These are phyloP conservation scores for Blastobotrys parvus DNA, from an alignment of 805 yeast species.

Conservation along the genomic window DNA sequence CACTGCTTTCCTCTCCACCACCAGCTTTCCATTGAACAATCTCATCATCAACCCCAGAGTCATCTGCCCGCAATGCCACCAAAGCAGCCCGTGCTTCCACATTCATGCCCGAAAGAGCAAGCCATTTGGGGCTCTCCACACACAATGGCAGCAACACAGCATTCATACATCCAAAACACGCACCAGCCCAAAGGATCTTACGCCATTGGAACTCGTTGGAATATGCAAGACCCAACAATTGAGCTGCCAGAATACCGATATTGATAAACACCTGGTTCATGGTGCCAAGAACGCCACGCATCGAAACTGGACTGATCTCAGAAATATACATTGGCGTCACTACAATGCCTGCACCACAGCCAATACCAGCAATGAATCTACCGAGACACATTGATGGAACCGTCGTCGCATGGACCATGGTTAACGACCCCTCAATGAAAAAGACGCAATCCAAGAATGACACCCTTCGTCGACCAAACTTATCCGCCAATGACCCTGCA, in stretches of 20 bases:
- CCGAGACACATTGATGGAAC: constrained; percentile 48
- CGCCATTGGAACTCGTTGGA: constrained; percentile 69
- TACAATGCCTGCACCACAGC: constrained; percentile 83
- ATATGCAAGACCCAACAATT: constrained; percentile 60
- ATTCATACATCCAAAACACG: constrained; percentile 43
- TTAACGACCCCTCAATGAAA: constrained; percentile 52
- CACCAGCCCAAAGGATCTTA: constrained; percentile 53
- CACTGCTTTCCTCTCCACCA: neutral
- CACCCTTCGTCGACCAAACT: constrained; percentile 52
- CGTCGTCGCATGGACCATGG: constrained; percentile 45
- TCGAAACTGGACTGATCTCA: constrained; percentile 63
- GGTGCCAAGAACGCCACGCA: constrained; percentile 75
- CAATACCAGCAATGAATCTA: constrained; percentile 71
- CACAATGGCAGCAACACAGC: constrained; percentile 31
- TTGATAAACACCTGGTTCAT: constrained; percentile 85
- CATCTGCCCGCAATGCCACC: constrained; percentile 29
- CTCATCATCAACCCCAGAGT: constrained; percentile 20
- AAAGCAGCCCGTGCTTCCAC: constrained; percentile 36
- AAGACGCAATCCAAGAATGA: constrained; percentile 44
- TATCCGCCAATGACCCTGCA: constrained; percentile 58
- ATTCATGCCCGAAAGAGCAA: constrained; percentile 40
- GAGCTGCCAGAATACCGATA: constrained; percentile 76
- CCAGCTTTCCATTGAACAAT: constrained; percentile 19
- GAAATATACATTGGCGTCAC: constrained; percentile 74
- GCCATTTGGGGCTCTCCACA: constrained; percentile 83